These are phyloP conservation scores for Alternaria sp. DNA, from an alignment of 2,329 filamentous ascomycete species.

Conservation along the genomic window DNA sequence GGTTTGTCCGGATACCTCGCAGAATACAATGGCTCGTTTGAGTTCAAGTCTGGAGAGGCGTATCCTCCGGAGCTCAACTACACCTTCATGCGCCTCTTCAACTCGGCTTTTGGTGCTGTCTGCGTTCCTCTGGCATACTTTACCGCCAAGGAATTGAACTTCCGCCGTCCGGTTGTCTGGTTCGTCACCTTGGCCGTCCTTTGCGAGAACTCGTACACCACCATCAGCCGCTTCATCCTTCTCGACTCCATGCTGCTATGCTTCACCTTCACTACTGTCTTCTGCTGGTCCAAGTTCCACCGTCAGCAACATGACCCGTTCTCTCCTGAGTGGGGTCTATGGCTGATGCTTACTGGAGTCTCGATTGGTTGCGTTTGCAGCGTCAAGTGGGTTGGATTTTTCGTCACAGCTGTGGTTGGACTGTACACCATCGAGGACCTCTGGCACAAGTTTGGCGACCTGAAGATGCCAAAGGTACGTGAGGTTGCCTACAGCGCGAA, in stretches of 20 bases:
- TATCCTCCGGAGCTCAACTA: conserved; percentile 96
- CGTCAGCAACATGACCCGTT: conserved; percentile 85
- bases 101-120: conserved; percentile 89
- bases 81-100: conserved; percentile 98
- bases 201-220: conserved; percentile 99
- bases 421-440: conserved; percentile 96
- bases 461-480: conserved; percentile 82
- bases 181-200: conserved; percentile 95
- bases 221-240: conserved; percentile 97
- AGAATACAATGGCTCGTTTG: conserved; percentile 98
- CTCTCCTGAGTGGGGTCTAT: conserved; percentile 89
- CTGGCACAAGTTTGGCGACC: conserved; percentile 96
- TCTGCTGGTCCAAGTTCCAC: conserved; percentile 98
- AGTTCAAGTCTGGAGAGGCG: conserved; percentile 97
- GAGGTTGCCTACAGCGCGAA: neutral
- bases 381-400: conserved; percentile 97
- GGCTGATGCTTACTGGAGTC: conserved; percentile 91
- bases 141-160: conserved; percentile 88
- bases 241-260: conserved; percentile 98
- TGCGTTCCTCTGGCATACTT: conserved; percentile 95
- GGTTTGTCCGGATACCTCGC: conserved; percentile 95
- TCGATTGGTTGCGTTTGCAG: conserved; percentile 98
- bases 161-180: conserved; percentile 89
- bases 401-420: conserved; percentile 92
- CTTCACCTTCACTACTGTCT: conserved; percentile 96